Percentiles rank a stretch among this genome's conserved stretches.
Conservation (phyloP, 106 monocot genomes). For the Vanilla planifolia region DNA sequence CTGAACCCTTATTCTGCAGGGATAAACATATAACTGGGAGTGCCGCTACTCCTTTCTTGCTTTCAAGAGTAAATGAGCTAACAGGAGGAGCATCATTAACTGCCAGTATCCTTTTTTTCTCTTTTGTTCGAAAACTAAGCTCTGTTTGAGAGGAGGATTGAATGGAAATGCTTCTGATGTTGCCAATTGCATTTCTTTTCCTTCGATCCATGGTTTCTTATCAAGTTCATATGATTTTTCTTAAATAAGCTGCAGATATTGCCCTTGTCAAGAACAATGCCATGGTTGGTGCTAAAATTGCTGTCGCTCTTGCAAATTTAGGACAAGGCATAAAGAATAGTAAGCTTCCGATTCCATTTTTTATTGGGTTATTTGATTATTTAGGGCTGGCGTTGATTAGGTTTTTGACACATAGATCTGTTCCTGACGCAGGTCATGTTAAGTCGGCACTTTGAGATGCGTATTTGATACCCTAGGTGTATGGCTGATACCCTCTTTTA, state of each 20-base stretch:
- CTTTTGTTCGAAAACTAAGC: not conserved
- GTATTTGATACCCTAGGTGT: no score
- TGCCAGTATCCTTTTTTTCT: constrained; percentile 81
- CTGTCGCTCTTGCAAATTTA: constrained; percentile 68
- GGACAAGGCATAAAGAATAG: constrained; percentile 14
- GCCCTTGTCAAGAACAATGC: constrained; percentile 99
- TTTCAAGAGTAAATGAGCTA: constrained; percentile 80
- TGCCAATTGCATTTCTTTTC: no score
- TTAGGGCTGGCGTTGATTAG: no score
- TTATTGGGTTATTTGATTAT: no score
- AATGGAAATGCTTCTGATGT: not conserved
- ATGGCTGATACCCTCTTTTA: no score
- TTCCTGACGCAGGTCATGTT: no score
- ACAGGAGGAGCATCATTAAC: constrained; percentile 81
- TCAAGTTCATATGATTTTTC: constrained; percentile 14
- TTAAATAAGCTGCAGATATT: constrained; percentile 63
- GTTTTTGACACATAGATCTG: no score
- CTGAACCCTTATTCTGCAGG: constrained; percentile 30
- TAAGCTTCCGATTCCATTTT: constrained; percentile 24
- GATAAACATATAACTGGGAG: constrained; percentile 58
- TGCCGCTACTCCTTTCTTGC: constrained; percentile 83
- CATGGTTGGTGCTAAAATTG: constrained; percentile 76
- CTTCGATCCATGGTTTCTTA: not conserved
- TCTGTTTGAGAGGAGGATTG: not conserved
- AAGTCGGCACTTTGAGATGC: no score